Conservation (phyloP, 768 basidiomycete genomes). For the Phylloporus sp. region DNA sequence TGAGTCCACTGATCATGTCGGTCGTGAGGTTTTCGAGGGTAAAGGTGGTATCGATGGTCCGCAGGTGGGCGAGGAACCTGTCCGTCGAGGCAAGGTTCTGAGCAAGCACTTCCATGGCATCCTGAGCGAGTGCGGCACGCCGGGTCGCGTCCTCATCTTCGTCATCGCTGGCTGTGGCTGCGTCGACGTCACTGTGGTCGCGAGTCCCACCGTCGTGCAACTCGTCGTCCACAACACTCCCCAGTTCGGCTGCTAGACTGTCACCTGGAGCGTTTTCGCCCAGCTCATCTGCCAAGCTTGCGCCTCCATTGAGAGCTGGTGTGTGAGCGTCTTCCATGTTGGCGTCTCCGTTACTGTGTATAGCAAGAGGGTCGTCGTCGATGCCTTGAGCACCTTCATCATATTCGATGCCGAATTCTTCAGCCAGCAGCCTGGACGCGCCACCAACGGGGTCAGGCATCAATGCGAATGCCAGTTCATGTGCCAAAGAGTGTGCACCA, state of each 20-base stretch:
- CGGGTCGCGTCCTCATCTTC: constrained; percentile 26
- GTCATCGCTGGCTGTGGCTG: constrained; percentile 21
- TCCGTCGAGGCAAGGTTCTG: constrained; percentile 74
- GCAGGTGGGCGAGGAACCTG: constrained; percentile 67
- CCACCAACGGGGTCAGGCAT: constrained; percentile 82
- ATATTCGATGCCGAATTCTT: constrained; percentile 87
- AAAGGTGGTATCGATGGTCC: constrained; percentile 52
- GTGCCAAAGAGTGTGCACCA: constrained; percentile 64
- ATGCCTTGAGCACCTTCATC: constrained; percentile 84
- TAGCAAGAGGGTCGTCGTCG: constrained; percentile 35
- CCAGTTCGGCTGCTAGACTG: constrained; percentile 23
- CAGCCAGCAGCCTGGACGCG: constrained; percentile 66
- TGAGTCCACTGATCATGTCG: constrained; percentile 70
- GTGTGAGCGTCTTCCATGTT: constrained; percentile 31
- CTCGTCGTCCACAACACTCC: constrained; percentile 20
- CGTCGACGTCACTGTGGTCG: constrained; percentile 9
- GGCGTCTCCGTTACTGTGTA: constrained; percentile 24
- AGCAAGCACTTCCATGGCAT: constrained; percentile 69
- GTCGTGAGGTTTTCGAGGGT: constrained; percentile 66
- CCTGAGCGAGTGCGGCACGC: constrained; percentile 32
- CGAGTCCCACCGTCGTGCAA: constrained; percentile 10
- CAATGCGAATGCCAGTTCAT: constrained; percentile 81
- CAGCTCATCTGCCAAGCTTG: constrained; percentile 45
- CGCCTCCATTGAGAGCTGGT: constrained; percentile 18
- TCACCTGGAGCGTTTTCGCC: constrained; percentile 15